phyloP scores from a whole-genome alignment of 148 eudicot genomes.

The Diospyros kaki region DNA sequence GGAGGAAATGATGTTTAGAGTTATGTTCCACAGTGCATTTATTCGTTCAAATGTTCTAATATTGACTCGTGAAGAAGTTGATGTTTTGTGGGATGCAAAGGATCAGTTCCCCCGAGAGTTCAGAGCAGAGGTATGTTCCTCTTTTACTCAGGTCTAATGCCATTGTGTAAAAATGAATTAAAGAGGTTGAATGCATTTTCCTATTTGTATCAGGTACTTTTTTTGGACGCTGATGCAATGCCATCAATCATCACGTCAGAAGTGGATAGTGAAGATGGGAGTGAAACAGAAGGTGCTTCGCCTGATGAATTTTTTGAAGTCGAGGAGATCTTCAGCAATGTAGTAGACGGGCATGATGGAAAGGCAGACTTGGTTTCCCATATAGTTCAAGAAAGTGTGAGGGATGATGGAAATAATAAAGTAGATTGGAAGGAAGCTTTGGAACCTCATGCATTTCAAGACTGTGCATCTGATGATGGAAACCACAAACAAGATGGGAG shows the following conservation, averaged over 20 bases:
- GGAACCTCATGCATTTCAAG: conserved; percentile 61
- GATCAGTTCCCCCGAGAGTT: conserved; percentile 61
- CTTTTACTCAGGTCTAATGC: conserved; percentile 11
- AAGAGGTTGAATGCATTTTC: conserved; percentile 41
- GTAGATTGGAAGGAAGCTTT: conserved; percentile 44
- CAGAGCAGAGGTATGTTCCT: conserved; percentile 62
- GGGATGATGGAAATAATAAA: conserved; percentile 30
- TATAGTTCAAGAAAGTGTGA: conserved; percentile 26
- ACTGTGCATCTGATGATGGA: conserved; percentile 48
- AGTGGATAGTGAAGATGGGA: conserved; percentile 46
- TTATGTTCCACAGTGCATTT: conserved; percentile 75
- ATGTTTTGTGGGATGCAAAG: conserved; percentile 70
- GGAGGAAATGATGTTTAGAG: conserved; percentile 78
- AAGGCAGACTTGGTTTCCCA: conserved; percentile 40
- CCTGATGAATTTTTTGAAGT: conserved; percentile 88
- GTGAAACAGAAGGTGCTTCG: conserved; percentile 54
- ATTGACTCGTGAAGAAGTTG: conserved; percentile 67
- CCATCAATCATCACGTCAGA: conserved; percentile 42
- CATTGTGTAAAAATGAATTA: conserved; percentile 10
- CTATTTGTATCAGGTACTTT: conserved; percentile 70
- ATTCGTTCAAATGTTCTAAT: conserved; percentile 58
- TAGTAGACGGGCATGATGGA: conserved; percentile 49
- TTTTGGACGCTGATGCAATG: conserved; percentile 64
- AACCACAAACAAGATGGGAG: conserved; percentile 31
- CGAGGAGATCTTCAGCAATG: conserved; percentile 84